Percentiles rank a stretch among this genome's conserved stretches.
These are phyloP conservation scores for Nemania sp. DNA, from an alignment of 2,329 filamentous ascomycete species.

Conservation along the genomic window DNA sequence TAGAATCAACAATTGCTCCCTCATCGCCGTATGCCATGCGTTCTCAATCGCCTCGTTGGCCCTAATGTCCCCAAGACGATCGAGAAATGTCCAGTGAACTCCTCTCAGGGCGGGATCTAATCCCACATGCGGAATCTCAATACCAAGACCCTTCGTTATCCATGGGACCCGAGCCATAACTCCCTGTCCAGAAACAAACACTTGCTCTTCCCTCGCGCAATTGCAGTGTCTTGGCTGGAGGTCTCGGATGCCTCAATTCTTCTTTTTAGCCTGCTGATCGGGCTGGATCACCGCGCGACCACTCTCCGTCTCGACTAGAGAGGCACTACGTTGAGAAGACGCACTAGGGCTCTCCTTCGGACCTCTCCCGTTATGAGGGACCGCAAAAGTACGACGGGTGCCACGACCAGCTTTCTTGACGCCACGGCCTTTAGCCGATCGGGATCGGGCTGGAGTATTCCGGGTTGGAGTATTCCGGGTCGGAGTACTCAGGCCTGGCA, in stretches of 20 bases:
- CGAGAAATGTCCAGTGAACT: background rate
- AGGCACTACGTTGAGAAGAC: background rate
- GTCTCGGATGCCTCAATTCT: background rate
- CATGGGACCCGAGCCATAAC: background rate
- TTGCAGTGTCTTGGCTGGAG: background rate
- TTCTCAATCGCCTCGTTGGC: too few relatives aligned
- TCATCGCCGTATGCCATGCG: background rate
- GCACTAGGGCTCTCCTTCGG: background rate
- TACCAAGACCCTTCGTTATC: background rate
- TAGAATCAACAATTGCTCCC: background rate
- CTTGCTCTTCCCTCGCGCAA: background rate
- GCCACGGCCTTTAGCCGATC: background rate
- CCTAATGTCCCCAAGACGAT: background rate
- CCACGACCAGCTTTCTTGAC: background rate
- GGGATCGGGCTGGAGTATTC: too few relatives aligned
- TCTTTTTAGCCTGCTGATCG: background rate
- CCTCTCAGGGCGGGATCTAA: background rate
- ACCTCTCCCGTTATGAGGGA: background rate
- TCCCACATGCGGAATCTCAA: background rate
- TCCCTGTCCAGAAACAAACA: background rate
- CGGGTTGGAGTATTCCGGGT: too few relatives aligned
- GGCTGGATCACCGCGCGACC: constrained; percentile 11
- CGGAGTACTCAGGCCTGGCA: background rate
- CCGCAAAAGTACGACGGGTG: background rate
- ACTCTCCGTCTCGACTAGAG: constrained; percentile 7